These are phyloP conservation scores for Metschnikowia corniflorae DNA, from an alignment of 805 yeast species.

Conservation along the genomic window DNA sequence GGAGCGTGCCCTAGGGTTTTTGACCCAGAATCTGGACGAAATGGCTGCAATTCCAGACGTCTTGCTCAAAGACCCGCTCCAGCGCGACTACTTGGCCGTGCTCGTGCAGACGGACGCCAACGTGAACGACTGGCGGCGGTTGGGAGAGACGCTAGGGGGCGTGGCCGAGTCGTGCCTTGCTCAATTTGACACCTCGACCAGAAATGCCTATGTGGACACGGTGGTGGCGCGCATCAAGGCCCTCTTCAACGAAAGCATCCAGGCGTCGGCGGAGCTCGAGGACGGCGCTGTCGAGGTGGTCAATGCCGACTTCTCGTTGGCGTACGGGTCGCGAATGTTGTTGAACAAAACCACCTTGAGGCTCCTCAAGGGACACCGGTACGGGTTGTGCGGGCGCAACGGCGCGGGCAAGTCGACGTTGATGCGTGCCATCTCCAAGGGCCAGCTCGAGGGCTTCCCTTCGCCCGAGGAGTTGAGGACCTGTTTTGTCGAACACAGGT, in stretches of 20 bases:
- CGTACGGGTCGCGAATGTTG: constrained; percentile 97
- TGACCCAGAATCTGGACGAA: constrained; percentile 20
- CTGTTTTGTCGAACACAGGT: constrained; percentile 94
- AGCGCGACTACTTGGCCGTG: constrained; percentile 45
- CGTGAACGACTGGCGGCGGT: constrained; percentile 45
- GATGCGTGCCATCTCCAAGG: constrained; percentile 95
- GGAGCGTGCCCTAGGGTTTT: constrained; percentile 50
- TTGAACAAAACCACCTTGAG: constrained; percentile 88
- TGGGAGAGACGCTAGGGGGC: constrained; percentile 50
- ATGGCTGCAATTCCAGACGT: constrained; percentile 27
- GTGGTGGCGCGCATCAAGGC: constrained; percentile 48
- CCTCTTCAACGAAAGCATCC: constrained; percentile 46
- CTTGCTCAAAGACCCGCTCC: constrained; percentile 21
- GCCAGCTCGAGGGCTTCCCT: constrained; percentile 97
- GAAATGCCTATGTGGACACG: constrained; percentile 37
- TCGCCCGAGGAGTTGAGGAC: constrained; percentile 81
- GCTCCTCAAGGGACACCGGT: constrained; percentile 89
- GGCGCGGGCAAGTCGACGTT: constrained; percentile 99
- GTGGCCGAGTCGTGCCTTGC: constrained; percentile 19
- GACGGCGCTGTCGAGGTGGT: constrained; percentile 90
- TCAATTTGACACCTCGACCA: constrained; percentile 16
- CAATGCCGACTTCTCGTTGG: constrained; percentile 90
- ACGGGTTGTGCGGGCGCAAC: constrained; percentile 96
- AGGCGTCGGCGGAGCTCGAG: constrained; percentile 49
- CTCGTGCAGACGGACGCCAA: constrained; percentile 40